These are phyloP conservation scores for Ascoidea asiatica DNA, from an alignment of 805 yeast genomes.

Conservation along the genomic window DNA sequence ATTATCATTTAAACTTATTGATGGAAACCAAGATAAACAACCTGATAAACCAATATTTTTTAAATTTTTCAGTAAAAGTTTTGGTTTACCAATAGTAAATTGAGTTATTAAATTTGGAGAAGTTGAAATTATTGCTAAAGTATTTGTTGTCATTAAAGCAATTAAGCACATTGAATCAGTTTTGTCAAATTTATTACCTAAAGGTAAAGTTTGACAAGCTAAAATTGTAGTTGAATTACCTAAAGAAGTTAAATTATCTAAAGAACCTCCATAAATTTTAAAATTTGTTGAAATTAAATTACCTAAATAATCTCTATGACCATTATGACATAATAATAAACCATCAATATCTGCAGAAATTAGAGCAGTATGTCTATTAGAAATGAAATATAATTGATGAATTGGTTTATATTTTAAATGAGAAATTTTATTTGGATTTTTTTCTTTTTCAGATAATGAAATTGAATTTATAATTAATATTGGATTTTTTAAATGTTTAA, in stretches of 20 bases:
- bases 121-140: conserved; percentile 40
- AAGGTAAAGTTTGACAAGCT: conserved; percentile 38
- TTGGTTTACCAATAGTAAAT: conserved; percentile 37
- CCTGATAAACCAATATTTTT: conserved; percentile 24
- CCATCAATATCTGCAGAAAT: conserved; percentile 45
- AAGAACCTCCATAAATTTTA: conserved; percentile 27
- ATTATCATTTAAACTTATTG: conserved; percentile 17
- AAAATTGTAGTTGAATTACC: conserved; percentile 18
- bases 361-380: conserved; percentile 40
- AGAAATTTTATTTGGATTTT: conserved; percentile 15
- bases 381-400: conserved; percentile 31
- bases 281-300: conserved; percentile 27
- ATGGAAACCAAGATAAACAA: conserved; percentile 54
- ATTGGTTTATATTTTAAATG: conserved; percentile 27
- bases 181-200: conserved; percentile 38
- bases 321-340: conserved; percentile 48
- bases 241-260: conserved; percentile 5
- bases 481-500: conserved; percentile 14
- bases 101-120: conserved; percentile 38
- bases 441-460: conserved; percentile 20
- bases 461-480: conserved; percentile 12
- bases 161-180: conserved; percentile 46
- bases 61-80: conserved; percentile 17
- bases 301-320: conserved; percentile 42
- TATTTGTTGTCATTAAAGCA: conserved; percentile 42